Conservation (phyloP, 179 eudicot species). For the Carnegiea gigantea region DNA sequence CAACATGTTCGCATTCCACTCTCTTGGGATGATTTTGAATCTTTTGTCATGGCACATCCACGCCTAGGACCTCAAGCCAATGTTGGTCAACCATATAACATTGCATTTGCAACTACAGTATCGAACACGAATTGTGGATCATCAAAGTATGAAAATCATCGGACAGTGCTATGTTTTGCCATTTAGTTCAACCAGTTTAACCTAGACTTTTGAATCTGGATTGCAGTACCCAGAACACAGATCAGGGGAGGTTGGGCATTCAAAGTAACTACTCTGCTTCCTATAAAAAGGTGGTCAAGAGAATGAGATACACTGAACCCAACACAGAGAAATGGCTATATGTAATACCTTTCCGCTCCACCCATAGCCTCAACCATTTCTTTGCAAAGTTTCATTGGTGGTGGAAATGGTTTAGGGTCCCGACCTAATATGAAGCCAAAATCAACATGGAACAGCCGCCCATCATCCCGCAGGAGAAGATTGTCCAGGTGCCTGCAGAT, state of each 20-base stretch:
- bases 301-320: neutral
- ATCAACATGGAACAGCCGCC: constrained; percentile 95
- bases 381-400: constrained; percentile 99
- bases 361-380: constrained; percentile 99
- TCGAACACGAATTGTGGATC: neutral
- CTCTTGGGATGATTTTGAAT: neutral
- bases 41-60: neutral
- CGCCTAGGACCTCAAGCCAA: neutral
- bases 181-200: neutral
- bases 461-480: constrained; percentile 88
- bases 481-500: constrained; percentile 87
- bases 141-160: neutral
- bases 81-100: neutral
- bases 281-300: neutral
- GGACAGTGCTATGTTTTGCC: neutral
- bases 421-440: constrained; percentile 95
- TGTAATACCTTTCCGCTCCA: constrained; percentile 88
- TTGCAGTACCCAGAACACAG: neutral
- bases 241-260: neutral
- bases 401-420: constrained; percentile 99
- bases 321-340: neutral
- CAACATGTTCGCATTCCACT: no score
- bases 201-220: neutral
- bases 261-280: neutral
- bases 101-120: neutral